Evolutionary conservation across 768 basidiomycete genomes (phyloP).

Genomic region (Auricularia heimuer): DNA sequence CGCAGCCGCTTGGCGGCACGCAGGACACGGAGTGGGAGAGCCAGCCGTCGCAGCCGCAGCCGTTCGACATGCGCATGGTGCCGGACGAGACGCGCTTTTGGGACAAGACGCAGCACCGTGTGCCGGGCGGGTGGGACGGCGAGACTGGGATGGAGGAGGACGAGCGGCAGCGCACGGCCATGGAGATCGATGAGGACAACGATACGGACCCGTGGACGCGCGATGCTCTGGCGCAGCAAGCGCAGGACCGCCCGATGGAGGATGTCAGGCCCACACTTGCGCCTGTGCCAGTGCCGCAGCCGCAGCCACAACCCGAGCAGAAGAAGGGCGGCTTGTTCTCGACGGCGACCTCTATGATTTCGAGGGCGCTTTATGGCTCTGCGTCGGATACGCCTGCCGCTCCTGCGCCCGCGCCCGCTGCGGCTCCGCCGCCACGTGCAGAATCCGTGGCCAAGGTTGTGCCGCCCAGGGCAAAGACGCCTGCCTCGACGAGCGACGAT

Average conservation of each 20-base stretch:
- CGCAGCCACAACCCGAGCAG: not conserved
- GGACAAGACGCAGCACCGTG: not conserved
- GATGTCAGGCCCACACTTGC: not conserved
- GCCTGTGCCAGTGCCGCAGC: not conserved
- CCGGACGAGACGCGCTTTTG: constrained; percentile 1
- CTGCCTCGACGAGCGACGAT: not conserved
- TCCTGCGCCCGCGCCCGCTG: not conserved
- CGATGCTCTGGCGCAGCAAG: not conserved
- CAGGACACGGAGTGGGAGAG: not conserved
- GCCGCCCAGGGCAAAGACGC: not conserved
- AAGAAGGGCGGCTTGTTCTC: constrained; percentile 1
- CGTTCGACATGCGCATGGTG: not conserved
- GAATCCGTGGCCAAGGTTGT: not conserved
- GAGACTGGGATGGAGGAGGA: constrained; percentile 10
- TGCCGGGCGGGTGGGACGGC: constrained; percentile 1
- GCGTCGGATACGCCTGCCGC: not conserved
- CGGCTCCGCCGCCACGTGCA: not conserved
- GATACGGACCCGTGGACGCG: not conserved
- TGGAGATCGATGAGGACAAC: constrained; percentile 11
- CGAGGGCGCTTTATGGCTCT: not conserved
- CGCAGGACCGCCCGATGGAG: not conserved
- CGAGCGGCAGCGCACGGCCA: not conserved
- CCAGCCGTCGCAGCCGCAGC: not conserved
- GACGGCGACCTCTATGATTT: not conserved
- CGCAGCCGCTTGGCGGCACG: not conserved